These are phyloP conservation scores for Pythium coloratum DNA, from an alignment of 352 stramenopile genomes.

Conservation along the genomic window DNA sequence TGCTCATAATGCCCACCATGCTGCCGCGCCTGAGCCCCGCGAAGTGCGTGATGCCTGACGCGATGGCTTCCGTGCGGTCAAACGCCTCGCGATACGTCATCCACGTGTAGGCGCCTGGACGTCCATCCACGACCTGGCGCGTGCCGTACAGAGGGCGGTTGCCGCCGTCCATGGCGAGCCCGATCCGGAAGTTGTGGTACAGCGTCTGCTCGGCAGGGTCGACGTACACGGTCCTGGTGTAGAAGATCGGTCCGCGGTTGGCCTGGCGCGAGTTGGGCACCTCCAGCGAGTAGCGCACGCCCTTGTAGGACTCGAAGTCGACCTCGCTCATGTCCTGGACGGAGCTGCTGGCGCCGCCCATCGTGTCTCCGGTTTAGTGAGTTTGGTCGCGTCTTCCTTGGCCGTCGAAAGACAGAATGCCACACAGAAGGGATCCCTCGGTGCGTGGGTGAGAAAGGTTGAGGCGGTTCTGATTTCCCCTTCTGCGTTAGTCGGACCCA, in stretches of 20 bases:
- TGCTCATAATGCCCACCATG: slow-evolving; percentile 59
- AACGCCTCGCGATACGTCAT: slow-evolving; percentile 57
- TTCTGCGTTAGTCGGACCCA: not conserved
- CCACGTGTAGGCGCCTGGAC: slow-evolving; percentile 43
- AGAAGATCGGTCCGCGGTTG: slow-evolving; percentile 41
- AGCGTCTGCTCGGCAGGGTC: slow-evolving; percentile 25
- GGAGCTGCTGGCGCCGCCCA: slow-evolving; percentile 46
- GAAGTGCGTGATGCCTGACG: slow-evolving; percentile 36
- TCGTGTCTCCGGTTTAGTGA: slow-evolving; percentile 15
- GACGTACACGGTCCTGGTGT: slow-evolving; percentile 9
- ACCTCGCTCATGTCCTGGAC: slow-evolving; percentile 47
- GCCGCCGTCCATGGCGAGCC: slow-evolving; percentile 29
- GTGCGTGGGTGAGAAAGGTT: not conserved
- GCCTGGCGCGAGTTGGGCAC: slow-evolving; percentile 42
- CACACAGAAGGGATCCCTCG: no score
- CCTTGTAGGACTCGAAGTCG: slow-evolving; percentile 57
- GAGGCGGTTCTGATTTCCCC: no score
- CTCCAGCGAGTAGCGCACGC: slow-evolving; percentile 40
- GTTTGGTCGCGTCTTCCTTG: not conserved
- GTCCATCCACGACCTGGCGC: slow-evolving; percentile 31
- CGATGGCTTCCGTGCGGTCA: slow-evolving; percentile 36
- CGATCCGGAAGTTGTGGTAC: slow-evolving; percentile 47
- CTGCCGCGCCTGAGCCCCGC: slow-evolving; percentile 47
- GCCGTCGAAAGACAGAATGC: not conserved
- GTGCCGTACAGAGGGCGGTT: slow-evolving; percentile 41